phyloP scores from a whole-genome alignment of 1,284 basidiomycete genomes.

The Pseudozyma thailandica region DNA sequence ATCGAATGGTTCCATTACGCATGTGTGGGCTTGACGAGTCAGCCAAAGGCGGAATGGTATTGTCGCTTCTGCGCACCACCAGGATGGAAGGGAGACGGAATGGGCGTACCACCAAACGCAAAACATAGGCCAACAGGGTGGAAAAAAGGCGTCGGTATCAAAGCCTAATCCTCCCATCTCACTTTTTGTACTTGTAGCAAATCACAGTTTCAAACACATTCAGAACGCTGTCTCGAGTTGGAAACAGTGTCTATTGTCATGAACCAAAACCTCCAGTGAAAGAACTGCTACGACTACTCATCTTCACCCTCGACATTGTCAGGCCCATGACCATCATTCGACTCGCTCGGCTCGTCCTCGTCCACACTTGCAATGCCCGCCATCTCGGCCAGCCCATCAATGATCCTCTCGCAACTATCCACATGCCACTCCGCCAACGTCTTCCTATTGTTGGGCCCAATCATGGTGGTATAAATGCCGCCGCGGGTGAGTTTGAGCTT shows the following conservation, averaged over 20 bases:
- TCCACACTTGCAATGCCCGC: slow-evolving; percentile 30
- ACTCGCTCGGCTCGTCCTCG: slow-evolving; percentile 22
- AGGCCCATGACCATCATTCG: background rate
- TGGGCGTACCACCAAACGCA: slow-evolving; percentile 36
- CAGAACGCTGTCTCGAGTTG: background rate
- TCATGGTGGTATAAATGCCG: slow-evolving; percentile 62
- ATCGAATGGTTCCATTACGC: slow-evolving; percentile 69
- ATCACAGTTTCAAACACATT: background rate
- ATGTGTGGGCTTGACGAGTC: slow-evolving; percentile 56
- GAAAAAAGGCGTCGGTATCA: slow-evolving; percentile 30
- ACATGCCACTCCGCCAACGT: slow-evolving; percentile 66
- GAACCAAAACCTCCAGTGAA: background rate
- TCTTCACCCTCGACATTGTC: slow-evolving; percentile 2
- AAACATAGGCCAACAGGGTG: slow-evolving; percentile 27
- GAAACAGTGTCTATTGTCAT: background rate
- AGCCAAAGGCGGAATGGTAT: slow-evolving; percentile 61
- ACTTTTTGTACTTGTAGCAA: slow-evolving; percentile 1
- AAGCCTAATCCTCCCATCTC: slow-evolving; percentile 1
- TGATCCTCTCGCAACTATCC: slow-evolving; percentile 53
- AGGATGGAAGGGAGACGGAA: slow-evolving; percentile 57
- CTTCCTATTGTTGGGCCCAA: slow-evolving; percentile 62
- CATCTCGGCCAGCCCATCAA: slow-evolving; percentile 62
- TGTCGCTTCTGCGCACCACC: slow-evolving; percentile 66
- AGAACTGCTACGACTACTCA: background rate
- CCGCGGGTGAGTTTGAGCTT: slow-evolving; percentile 47